A percentile compares a stretch with the other conserved stretches of the same genome.
phyloP scores from a whole-genome alignment of 257 asterid genomes.

The Fraxinus pennsylvanica region DNA sequence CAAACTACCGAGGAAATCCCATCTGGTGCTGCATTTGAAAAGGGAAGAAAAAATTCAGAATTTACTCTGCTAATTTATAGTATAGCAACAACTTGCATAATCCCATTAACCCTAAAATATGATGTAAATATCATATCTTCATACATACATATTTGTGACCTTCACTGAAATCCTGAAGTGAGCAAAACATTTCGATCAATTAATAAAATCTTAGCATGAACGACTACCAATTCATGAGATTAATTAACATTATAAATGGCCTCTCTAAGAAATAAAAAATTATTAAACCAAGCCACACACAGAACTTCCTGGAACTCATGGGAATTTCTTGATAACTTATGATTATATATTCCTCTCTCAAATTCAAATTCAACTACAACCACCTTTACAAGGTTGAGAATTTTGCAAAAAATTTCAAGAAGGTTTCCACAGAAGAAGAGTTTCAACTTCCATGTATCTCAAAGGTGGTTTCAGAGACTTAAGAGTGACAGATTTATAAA shows the following conservation, averaged over 20 bases:
- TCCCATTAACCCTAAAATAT: not conserved
- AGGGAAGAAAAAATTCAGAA: slow-evolving; percentile 12
- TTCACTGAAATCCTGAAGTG: not conserved
- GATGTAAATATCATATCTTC: not conserved
- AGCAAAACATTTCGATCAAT: not conserved
- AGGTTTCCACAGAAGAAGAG: not conserved
- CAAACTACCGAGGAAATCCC: slow-evolving; percentile 56
- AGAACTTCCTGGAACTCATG: not conserved
- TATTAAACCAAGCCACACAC: not conserved
- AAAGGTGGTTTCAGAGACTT: not conserved
- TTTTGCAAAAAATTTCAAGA: not conserved
- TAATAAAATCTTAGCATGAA: not conserved
- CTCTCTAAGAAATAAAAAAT: not conserved
- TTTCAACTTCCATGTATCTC: not conserved
- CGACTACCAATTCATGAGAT: not conserved
- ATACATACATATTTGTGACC: not conserved
- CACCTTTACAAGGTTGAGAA: not conserved
- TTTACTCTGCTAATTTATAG: slow-evolving; percentile 8
- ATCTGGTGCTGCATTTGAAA: slow-evolving; percentile 58
- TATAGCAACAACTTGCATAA: not conserved
- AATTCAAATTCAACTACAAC: not conserved
- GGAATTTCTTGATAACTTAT: not conserved
- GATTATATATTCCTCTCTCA: not conserved
- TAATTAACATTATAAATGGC: not conserved
- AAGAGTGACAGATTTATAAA: not conserved